Percentiles rank a stretch among this genome's conserved stretches.
Conservation (phyloP, 2,329 filamentous ascomycete species). For the Pseudocercospora macadamiae region DNA sequence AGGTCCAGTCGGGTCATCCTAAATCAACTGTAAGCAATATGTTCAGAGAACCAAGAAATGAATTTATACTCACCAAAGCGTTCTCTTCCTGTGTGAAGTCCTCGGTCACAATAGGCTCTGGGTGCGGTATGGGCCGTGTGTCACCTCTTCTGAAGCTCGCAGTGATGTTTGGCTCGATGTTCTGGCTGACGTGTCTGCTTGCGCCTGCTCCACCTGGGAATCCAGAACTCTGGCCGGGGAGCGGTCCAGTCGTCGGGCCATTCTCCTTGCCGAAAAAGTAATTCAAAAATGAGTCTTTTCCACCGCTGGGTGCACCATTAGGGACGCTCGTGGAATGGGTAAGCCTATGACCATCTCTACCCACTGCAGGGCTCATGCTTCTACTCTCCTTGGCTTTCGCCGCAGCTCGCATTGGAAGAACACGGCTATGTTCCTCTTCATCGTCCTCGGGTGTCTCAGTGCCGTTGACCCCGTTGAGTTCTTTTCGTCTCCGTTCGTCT, state of each 20-base stretch:
- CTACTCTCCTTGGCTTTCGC: constrained; percentile 59
- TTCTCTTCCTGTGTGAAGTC: constrained; percentile 52
- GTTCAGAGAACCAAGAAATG: not conserved
- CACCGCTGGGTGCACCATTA: constrained; percentile 54
- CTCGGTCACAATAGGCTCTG: constrained; percentile 49
- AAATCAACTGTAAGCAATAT: constrained; percentile 4
- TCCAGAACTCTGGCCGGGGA: constrained; percentile 43
- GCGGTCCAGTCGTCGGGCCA: constrained; percentile 45
- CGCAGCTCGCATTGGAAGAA: constrained; percentile 57
- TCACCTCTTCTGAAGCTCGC: constrained; percentile 78
- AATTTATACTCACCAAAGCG: constrained; percentile 30
- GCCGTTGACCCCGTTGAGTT: constrained; percentile 76
- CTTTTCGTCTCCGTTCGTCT: constrained; percentile 80
- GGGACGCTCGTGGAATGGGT: constrained; percentile 27
- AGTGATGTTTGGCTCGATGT: constrained; percentile 77
- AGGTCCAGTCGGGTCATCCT: constrained; percentile 51
- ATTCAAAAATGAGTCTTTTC: constrained; percentile 90
- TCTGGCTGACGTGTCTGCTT: constrained; percentile 74
- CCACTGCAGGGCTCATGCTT: constrained; percentile 81
- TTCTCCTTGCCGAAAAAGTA: constrained; percentile 99
- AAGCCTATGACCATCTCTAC: constrained; percentile 47
- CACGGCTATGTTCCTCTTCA: constrained; percentile 53
- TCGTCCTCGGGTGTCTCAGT: constrained; percentile 67
- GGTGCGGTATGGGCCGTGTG: constrained; percentile 49
- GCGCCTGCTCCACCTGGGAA: constrained; percentile 44